Base-by-base conservation (phyloP, 345 rosid genomes). In the Eucalyptus curtisii region DNA sequence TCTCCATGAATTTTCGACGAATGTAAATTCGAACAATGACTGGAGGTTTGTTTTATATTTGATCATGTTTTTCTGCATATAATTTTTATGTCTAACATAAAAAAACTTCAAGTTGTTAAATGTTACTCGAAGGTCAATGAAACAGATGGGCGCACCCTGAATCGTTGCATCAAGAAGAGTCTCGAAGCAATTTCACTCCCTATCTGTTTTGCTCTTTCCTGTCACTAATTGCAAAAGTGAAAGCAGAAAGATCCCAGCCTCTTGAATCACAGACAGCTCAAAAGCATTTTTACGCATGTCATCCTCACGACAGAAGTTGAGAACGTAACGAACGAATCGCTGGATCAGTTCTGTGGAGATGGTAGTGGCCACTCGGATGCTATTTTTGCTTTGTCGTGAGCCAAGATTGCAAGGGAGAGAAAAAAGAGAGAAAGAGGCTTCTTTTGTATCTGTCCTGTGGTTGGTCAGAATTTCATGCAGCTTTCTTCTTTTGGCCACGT, bases 21-120 rank as follows among this genome's bases (percentile, higher is more conserved):
- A 19, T 4, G 0, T 52, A 0, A 19, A 52, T 0, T 52, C 2
- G 0, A 19, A 52, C 57, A 3, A 0, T 52, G 2, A 2, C 57
- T 0, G 0, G 0, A 52, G 57, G 57, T 52, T 52, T 8, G 10
- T 20, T 52, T 20, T 52, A 52, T 52, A 52, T 52, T 20, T 52
- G 5, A 52, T 52, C 25, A 1, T 7, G 4, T 19, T 52, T 52
- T 52, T 52, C 5, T 0, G 0, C 25, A 52, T 52, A 19, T 52
- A 52, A 52, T 52, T 52, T 52, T 52, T 52, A 0, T 52, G 57
- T 52, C 2, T 52, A 7, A 52, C 55, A 52, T 31, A 17, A 68
- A 16, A 49, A 33, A 59, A 12, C 3, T 68, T 31, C 20, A 68
- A 31, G 80, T 33, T 16, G 0, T 16, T 1, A 68, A 31, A 10